Evolutionary conservation across 768 basidiomycete genomes (phyloP).

Genomic region (Amanita exitialis): DNA sequence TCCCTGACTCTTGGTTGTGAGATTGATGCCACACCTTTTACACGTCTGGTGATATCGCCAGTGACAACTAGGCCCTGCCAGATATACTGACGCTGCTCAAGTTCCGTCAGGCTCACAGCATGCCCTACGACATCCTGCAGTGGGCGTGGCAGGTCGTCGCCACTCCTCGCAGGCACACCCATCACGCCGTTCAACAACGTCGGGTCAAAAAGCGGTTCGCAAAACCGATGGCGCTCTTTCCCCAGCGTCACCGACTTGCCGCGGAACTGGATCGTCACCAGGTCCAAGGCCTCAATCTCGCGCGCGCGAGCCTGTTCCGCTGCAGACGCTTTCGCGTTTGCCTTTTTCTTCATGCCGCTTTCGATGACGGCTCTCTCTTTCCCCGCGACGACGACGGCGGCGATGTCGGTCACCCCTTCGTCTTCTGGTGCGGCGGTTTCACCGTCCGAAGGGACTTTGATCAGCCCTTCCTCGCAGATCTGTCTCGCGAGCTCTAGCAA

Average conservation of each 20-base stretch:
- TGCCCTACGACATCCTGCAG: slow-evolving; percentile 62
- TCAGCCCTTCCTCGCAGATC: slow-evolving; percentile 52
- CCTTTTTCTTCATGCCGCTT: slow-evolving; percentile 70
- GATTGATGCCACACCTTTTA: slow-evolving; percentile 43
- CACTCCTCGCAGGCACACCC: slow-evolving; percentile 15
- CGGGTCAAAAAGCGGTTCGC: slow-evolving; percentile 83
- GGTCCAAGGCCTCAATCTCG: slow-evolving; percentile 78
- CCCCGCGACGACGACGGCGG: slow-evolving; percentile 84
- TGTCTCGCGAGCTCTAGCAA: slow-evolving; percentile 58
- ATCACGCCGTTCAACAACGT: slow-evolving; percentile 35
- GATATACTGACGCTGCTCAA: slow-evolving; percentile 59
- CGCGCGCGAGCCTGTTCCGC: slow-evolving; percentile 73
- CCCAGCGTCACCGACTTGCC: slow-evolving; percentile 66
- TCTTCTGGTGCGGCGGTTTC: slow-evolving; percentile 62
- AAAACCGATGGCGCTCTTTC: slow-evolving; percentile 83
- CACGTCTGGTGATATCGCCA: slow-evolving; percentile 60
- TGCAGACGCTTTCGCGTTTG: slow-evolving; percentile 60
- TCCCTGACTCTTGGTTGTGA: background rate
- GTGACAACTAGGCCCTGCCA: slow-evolving; percentile 78
- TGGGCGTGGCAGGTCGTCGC: slow-evolving; percentile 23
- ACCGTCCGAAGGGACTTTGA: slow-evolving; percentile 68
- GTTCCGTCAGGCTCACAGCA: slow-evolving; percentile 50
- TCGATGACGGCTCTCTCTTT: slow-evolving; percentile 86
- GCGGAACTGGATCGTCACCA: slow-evolving; percentile 69
- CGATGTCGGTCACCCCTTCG: slow-evolving; percentile 84